Conservation (phyloP, 2,329 filamentous ascomycete species). For the Cladophialophora bantiana region DNA sequence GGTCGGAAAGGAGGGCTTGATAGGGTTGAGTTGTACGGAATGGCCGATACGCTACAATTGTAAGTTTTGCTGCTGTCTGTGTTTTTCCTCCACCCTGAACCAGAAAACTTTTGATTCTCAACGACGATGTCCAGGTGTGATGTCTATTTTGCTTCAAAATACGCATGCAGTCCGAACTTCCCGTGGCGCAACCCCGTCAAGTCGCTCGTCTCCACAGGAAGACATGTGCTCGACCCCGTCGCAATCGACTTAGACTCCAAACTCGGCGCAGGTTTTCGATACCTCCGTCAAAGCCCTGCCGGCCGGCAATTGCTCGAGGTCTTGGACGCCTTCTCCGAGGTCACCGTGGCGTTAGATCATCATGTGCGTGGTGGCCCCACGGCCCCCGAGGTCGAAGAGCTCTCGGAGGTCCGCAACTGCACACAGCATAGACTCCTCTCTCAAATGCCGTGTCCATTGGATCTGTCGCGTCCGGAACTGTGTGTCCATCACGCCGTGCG, state of each 20-base stretch:
- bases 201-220: slow-evolving; percentile 29
- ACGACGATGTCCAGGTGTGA: slow-evolving; percentile 25
- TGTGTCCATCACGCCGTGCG: slow-evolving; percentile 27
- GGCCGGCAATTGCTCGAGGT: slow-evolving; percentile 21
- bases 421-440: slow-evolving; percentile 32
- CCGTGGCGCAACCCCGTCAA: slow-evolving; percentile 13
- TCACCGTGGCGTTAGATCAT: slow-evolving; percentile 34
- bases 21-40: slow-evolving; percentile 26
- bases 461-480: slow-evolving; percentile 8
- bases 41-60: slow-evolving; percentile 37
- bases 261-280: slow-evolving; percentile 33
- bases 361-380: slow-evolving; percentile 27
- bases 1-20: slow-evolving; percentile 31
- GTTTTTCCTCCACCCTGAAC: neutral
- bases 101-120: slow-evolving; percentile 1
- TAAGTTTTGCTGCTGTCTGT: slow-evolving; percentile 12
- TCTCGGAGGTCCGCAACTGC: slow-evolving; percentile 29
- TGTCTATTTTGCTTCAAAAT: slow-evolving; percentile 34
- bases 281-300: slow-evolving; percentile 21
- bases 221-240: slow-evolving; percentile 25
- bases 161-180: slow-evolving; percentile 24
- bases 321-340: slow-evolving; percentile 26
- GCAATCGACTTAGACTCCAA: slow-evolving; percentile 33
- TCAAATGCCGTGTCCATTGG: slow-evolving; percentile 11
- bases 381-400: slow-evolving; percentile 33